These are phyloP conservation scores for Termitomyces sp. DNA, from an alignment of 768 basidiomycete species.

Conservation along the genomic window DNA sequence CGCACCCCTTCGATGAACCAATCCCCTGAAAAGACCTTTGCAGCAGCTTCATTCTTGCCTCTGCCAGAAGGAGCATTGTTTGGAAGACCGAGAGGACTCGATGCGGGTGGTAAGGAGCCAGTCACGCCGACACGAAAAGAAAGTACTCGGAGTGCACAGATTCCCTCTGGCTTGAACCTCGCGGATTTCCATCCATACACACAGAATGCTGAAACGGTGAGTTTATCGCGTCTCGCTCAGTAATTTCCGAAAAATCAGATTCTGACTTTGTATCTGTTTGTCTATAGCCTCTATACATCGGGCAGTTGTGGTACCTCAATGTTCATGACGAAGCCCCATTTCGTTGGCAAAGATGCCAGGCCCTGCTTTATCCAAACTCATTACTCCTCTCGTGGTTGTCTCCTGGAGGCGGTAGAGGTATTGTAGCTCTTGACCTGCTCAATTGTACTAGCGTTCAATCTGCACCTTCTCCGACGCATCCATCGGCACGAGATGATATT, in stretches of 20 bases:
- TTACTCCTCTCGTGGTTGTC: conserved; percentile 86
- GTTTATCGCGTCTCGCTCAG: conserved; percentile 23
- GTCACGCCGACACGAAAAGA: conserved; percentile 20
- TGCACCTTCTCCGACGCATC: conserved; percentile 78
- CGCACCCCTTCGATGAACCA: conserved; percentile 53
- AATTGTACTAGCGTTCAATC: conserved; percentile 86
- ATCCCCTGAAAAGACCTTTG: conserved; percentile 29
- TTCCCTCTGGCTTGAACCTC: conserved; percentile 43
- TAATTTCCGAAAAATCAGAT: no score
- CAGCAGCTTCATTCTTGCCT: conserved; percentile 38
- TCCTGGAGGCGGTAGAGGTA: conserved; percentile 76
- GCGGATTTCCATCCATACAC: conserved; percentile 44
- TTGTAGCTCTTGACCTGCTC: conserved; percentile 82
- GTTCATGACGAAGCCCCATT: conserved; percentile 82
- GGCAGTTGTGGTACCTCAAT: conserved; percentile 88
- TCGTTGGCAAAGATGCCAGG: conserved; percentile 80
- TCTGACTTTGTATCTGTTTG: conserved; percentile 18
- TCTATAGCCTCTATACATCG: conserved; percentile 80
- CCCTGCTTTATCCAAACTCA: conserved; percentile 78
- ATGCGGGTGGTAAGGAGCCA: conserved; percentile 14
- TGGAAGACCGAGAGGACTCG: conserved; percentile 42
- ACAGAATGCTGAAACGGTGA: conserved; percentile 45
- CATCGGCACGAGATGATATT: conserved; percentile 78
- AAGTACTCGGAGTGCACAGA: conserved; percentile 26
- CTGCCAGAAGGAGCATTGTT: conserved; percentile 45